Percentiles rank a stretch among this genome's conserved stretches.
Evolutionary conservation across 768 basidiomycete species (phyloP).

Genomic region (Trametes punicea): DNA sequence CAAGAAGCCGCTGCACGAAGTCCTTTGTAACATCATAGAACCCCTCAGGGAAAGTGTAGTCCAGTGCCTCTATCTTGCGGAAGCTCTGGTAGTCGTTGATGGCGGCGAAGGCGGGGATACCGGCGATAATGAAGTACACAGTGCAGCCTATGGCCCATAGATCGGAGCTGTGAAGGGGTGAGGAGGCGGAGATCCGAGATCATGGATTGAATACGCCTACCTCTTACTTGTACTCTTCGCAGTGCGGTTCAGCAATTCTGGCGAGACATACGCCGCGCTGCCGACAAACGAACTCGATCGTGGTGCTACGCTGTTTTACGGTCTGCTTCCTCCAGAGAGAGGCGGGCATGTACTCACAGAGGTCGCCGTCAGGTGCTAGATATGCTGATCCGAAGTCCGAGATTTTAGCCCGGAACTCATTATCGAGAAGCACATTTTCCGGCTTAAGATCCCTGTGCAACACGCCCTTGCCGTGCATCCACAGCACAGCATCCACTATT

Average conservation of each 20-base stretch:
- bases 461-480: constrained; percentile 17
- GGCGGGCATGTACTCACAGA: constrained; percentile 3
- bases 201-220: neutral
- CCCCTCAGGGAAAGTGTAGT: constrained; percentile 11
- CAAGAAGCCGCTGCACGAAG: constrained; percentile 8
- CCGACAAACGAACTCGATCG: constrained; percentile 16
- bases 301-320: neutral
- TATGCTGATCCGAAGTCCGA: constrained; percentile 19
- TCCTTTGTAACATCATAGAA: constrained; percentile 15
- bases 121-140: constrained; percentile 11
- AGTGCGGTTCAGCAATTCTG: constrained; percentile 11
- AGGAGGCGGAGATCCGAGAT: neutral
- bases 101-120: constrained; percentile 6
- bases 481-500: constrained; percentile 13
- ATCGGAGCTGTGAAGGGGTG: constrained; percentile 3
- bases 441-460: constrained; percentile 16
- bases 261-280: constrained; percentile 17
- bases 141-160: constrained; percentile 17
- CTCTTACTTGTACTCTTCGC: constrained; percentile 16
- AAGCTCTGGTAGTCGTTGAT: constrained; percentile 21
- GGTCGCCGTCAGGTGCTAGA: constrained; percentile 8
- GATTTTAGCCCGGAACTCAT: constrained; percentile 4
- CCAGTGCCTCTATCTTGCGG: constrained; percentile 17
- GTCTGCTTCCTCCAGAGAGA: neutral
- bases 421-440: constrained; percentile 12